Conservation (phyloP, 1,284 basidiomycete species). For the Cutaneotrichosporon cutaneum region DNA sequence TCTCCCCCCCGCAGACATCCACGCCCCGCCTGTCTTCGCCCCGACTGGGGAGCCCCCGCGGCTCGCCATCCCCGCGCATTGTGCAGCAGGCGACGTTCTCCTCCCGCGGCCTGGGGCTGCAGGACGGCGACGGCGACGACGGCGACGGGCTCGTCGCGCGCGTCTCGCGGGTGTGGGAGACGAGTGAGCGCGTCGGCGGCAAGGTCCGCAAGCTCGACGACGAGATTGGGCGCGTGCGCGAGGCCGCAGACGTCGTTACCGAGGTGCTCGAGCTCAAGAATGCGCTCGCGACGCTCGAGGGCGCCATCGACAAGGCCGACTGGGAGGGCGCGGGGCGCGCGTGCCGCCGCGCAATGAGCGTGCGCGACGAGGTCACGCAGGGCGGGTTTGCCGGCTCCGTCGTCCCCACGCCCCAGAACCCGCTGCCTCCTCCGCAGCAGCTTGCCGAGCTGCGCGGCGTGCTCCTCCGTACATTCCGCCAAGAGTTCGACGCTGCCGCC, state of each 20-base stretch:
- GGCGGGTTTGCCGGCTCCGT: conserved; percentile 82
- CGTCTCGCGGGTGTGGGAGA: conserved; percentile 57
- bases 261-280: conserved; percentile 90
- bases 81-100: neutral
- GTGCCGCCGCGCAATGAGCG: conserved; percentile 82
- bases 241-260: conserved; percentile 77
- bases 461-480: conserved; percentile 74
- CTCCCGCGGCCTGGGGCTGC: conserved; percentile 33
- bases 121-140: conserved; percentile 26
- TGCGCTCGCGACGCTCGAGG: conserved; percentile 71
- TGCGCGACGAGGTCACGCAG: conserved; percentile 72
- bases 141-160: conserved; percentile 47
- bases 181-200: conserved; percentile 84
- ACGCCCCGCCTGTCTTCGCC: neutral
- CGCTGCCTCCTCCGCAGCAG: conserved; percentile 78
- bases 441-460: conserved; percentile 71
- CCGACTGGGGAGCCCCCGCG: neutral
- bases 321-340: conserved; percentile 93
- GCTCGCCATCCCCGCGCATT: neutral
- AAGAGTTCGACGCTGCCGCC: conserved; percentile 75
- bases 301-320: conserved; percentile 78
- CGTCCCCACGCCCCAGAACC: conserved; percentile 88
- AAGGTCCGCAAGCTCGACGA: conserved; percentile 83
- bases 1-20: neutral
- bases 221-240: conserved; percentile 81